Conservation (phyloP, 2,329 filamentous ascomycete genomes). For the Magnaporthiopsis poae region DNA sequence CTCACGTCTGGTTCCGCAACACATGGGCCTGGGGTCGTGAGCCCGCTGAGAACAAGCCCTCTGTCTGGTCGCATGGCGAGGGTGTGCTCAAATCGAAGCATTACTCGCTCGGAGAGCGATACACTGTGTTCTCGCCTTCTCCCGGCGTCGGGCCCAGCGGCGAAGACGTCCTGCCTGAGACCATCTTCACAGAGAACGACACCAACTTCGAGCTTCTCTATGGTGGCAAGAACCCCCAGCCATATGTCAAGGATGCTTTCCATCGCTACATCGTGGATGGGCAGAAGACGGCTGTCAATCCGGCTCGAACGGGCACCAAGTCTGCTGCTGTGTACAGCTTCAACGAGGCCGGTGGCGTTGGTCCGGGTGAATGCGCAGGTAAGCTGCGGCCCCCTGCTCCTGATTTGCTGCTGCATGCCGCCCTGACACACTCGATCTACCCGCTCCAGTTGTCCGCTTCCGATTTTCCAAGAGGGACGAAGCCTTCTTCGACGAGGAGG, state of each 20-base stretch:
- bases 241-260: conserved; percentile 91
- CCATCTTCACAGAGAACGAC: conserved; percentile 93
- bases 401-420: conserved; percentile 24
- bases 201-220: conserved; percentile 77
- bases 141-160: conserved; percentile 71
- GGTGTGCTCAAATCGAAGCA: conserved; percentile 70
- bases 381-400: conserved; percentile 28
- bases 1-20: conserved; percentile 94
- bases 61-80: conserved; percentile 56
- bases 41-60: conserved; percentile 64
- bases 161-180: conserved; percentile 71
- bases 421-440: conserved; percentile 4
- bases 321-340: conserved; percentile 86
- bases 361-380: conserved; percentile 73
- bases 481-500: conserved; percentile 78
- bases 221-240: conserved; percentile 64
- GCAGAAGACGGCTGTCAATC: conserved; percentile 74
- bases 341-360: conserved; percentile 77
- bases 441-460: conserved; percentile 69
- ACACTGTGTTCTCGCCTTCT: conserved; percentile 77
- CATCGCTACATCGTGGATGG: conserved; percentile 77
- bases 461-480: conserved; percentile 68
- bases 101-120: conserved; percentile 69
- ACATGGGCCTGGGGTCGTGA: conserved; percentile 94
- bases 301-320: conserved; percentile 72